A percentile compares a stretch with the other conserved stretches of the same genome.
phyloP scores from a whole-genome alignment of 176 grass and related monocot species.

The Raddia guianensis region DNA sequence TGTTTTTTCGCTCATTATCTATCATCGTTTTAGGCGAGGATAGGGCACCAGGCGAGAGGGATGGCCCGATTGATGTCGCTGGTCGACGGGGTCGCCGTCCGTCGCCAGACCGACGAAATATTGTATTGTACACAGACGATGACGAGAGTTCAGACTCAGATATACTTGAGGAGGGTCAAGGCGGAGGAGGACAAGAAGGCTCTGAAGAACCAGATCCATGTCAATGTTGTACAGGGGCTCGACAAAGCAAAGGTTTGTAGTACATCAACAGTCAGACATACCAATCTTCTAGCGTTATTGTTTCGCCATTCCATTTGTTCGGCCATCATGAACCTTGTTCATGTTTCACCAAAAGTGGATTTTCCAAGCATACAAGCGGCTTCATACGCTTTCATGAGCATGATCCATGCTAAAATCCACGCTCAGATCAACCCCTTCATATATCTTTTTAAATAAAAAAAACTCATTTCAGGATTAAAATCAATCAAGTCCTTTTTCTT shows the following conservation, averaged over 20 bases:
- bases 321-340: neutral
- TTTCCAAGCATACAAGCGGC: too few relatives aligned
- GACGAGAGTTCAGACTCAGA: constrained; percentile 77
- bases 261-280: neutral
- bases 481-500: too few relatives aligned
- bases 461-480: too few relatives aligned
- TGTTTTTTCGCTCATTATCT: too few relatives aligned
- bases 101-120: constrained; percentile 57
- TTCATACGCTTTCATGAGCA: too few relatives aligned
- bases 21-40: constrained; percentile 52
- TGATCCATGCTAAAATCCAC: too few relatives aligned
- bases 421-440: too few relatives aligned
- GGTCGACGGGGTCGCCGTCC: constrained; percentile 53
- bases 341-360: neutral
- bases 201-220: constrained; percentile 54
- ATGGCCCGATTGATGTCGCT: constrained; percentile 61
- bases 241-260: constrained; percentile 60
- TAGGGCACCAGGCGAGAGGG: constrained; percentile 42
- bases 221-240: constrained; percentile 41
- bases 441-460: too few relatives aligned
- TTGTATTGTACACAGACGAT: constrained; percentile 68
- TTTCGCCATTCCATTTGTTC: neutral
- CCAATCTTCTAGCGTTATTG: neutral
- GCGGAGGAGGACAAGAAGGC: constrained; percentile 76
- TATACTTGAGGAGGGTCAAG: constrained; percentile 64